Evolutionary conservation across 179 eudicot species (phyloP).

Genomic region (Actinidia chinensis): DNA sequence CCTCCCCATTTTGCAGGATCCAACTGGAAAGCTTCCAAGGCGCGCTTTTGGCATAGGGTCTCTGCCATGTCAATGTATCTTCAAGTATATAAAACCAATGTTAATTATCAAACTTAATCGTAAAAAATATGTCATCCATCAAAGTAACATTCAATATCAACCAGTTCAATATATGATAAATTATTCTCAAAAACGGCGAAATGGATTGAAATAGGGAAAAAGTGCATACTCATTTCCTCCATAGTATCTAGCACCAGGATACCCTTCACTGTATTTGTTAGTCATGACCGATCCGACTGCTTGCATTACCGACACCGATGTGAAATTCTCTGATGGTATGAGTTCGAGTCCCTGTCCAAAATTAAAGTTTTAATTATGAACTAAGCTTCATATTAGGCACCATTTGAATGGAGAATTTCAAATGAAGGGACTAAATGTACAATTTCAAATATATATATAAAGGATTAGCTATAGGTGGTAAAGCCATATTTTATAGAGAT

Average conservation of each 20-base stretch:
- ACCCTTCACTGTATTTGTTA: constrained; percentile 99
- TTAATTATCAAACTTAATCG: background rate
- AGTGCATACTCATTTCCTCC: constrained; percentile 95
- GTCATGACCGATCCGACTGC: constrained; percentile 99
- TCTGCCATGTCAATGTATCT: constrained; percentile 99
- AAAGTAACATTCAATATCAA: background rate
- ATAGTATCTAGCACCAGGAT: constrained; percentile 99
- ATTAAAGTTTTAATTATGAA: background rate
- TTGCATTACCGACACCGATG: constrained; percentile 98
- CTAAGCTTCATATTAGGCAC: background rate
- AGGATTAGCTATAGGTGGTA: no score
- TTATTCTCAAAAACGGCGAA: background rate
- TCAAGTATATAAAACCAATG: constrained; percentile 7
- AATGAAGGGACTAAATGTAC: no score
- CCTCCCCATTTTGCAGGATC: constrained; percentile 99
- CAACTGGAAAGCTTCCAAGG: constrained; percentile 89
- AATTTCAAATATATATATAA: no score
- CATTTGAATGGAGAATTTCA: no score
- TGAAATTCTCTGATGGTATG: constrained; percentile 96
- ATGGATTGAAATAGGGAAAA: background rate
- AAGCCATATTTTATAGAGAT: no score
- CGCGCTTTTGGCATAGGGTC: constrained; percentile 89
- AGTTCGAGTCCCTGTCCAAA: constrained; percentile 80
- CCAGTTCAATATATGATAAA: background rate
- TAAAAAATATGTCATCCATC: background rate